Conservation (phyloP, 2,329 filamentous ascomycete species). For the Fusarium succisae region DNA sequence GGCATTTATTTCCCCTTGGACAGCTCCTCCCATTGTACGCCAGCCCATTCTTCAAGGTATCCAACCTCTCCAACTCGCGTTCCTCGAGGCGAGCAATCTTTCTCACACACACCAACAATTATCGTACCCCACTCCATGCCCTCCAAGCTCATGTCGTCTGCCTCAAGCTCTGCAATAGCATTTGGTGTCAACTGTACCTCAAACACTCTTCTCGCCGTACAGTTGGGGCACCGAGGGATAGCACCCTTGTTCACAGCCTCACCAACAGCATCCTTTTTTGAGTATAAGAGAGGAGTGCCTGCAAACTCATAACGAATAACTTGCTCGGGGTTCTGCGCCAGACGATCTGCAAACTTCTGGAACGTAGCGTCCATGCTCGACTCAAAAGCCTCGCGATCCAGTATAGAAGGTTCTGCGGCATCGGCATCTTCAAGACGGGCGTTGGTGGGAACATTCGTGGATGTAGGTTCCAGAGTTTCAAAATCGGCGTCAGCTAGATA, state of each 20-base stretch:
- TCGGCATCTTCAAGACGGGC: conserved; percentile 55
- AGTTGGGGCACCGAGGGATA: conserved; percentile 81
- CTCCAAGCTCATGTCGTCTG: conserved; percentile 74
- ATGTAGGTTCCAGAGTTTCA: conserved; percentile 78
- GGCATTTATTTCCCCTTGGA: conserved; percentile 48
- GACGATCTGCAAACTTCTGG: conserved; percentile 80
- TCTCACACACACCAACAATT: conserved; percentile 83
- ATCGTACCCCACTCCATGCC: conserved; percentile 99
- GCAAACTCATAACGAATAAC: conserved; percentile 82
- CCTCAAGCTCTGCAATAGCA: conserved; percentile 88
- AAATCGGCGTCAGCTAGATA: conserved; percentile 90
- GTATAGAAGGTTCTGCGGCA: conserved; percentile 53
- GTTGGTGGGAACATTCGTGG: conserved; percentile 60
- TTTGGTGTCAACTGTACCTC: conserved; percentile 94
- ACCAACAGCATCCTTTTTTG: conserved; percentile 78
- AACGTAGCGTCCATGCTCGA: conserved; percentile 79
- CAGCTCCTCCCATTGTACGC: conserved; percentile 95
- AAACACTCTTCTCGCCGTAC: conserved; percentile 79
- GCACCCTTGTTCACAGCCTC: conserved; percentile 63
- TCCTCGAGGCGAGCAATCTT: conserved; percentile 75
- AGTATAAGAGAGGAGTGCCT: conserved; percentile 81
- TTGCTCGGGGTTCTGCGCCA: conserved; percentile 84
- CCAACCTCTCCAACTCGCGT: conserved; percentile 71
- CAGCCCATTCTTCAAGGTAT: conserved; percentile 95
- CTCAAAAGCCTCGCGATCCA: conserved; percentile 79